Evolutionary conservation across 169 alveolate genomes (phyloP).

Genomic region (Theileria parva): DNA sequence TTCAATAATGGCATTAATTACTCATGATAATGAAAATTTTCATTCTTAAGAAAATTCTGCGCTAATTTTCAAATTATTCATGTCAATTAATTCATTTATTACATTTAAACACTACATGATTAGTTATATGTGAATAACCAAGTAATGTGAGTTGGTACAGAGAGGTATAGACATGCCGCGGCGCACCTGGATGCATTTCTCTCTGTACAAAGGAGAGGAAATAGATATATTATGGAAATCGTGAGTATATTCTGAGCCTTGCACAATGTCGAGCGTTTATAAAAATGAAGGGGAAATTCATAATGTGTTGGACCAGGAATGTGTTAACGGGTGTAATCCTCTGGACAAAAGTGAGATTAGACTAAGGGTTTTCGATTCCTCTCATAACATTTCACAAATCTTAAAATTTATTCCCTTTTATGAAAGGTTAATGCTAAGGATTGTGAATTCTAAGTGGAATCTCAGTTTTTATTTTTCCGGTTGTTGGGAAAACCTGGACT

Average conservation of each 20-base stretch:
- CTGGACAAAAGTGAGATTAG: neutral
- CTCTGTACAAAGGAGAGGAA: constrained; percentile 3
- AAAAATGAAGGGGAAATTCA: constrained; percentile 1
- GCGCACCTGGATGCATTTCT: constrained; percentile 22
- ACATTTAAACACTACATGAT: neutral
- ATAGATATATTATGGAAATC: neutral
- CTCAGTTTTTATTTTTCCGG: constrained; percentile 23
- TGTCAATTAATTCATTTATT: neutral
- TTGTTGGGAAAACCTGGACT: constrained; percentile 40
- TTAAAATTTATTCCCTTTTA: constrained; percentile 27
- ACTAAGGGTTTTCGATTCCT: constrained; percentile 10
- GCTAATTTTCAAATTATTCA: neutral
- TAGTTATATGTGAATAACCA: too few relatives aligned
- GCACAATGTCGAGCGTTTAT: neutral
- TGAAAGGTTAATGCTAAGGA: constrained; percentile 34
- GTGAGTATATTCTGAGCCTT: neutral
- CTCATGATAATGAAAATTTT: neutral
- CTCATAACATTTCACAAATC: constrained; percentile 22
- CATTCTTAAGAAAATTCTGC: neutral
- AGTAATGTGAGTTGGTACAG: neutral
- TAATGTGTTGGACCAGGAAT: neutral
- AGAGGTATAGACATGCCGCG: constrained; percentile 17
- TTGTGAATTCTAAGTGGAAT: constrained; percentile 25
- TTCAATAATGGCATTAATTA: neutral
- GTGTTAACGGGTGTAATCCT: neutral